Conservation (phyloP, 2,329 filamentous ascomycete species). For the Didymella lethalis region DNA sequence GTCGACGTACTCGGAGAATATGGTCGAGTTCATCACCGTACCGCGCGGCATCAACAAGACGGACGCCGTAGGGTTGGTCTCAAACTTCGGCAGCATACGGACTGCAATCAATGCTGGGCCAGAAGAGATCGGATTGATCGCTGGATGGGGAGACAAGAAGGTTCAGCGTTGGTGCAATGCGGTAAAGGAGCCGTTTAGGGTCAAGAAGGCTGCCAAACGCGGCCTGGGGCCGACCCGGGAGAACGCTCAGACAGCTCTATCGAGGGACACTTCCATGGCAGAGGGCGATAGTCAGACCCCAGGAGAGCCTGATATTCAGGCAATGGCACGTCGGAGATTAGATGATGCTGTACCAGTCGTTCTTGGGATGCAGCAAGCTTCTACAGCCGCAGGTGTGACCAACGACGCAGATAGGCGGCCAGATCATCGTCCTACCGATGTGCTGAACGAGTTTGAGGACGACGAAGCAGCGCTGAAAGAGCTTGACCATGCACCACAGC, state of each 20-base stretch:
- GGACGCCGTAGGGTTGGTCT: constrained; percentile 87
- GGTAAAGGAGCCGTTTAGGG: constrained; percentile 84
- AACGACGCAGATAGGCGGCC: constrained; percentile 51
- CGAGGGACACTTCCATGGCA: constrained; percentile 38
- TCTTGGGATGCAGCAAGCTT: constrained; percentile 31
- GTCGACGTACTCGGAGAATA: constrained; percentile 81
- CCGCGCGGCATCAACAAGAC: constrained; percentile 93
- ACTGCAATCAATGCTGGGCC: constrained; percentile 86
- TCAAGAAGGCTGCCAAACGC: constrained; percentile 71
- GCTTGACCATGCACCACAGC: constrained; percentile 32
- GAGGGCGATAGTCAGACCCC: constrained; percentile 32
- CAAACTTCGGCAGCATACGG: constrained; percentile 87
- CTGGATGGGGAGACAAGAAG: constrained; percentile 95
- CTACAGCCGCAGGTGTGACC: constrained; percentile 23
- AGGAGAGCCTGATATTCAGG: constrained; percentile 25
- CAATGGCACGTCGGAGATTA: constrained; percentile 40
- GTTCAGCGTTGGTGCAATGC: constrained; percentile 84
- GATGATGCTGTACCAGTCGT: constrained; percentile 45
- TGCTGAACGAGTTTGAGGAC: constrained; percentile 42
- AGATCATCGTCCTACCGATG: constrained; percentile 46
- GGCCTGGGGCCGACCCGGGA: constrained; percentile 48
- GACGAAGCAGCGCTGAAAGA: constrained; percentile 58
- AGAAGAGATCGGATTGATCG: constrained; percentile 84
- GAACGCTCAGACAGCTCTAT: constrained; percentile 34
- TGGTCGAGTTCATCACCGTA: constrained; percentile 92